phyloP scores from a whole-genome alignment of 2,329 filamentous ascomycete species.

The Aspergillus spinulosporus region DNA sequence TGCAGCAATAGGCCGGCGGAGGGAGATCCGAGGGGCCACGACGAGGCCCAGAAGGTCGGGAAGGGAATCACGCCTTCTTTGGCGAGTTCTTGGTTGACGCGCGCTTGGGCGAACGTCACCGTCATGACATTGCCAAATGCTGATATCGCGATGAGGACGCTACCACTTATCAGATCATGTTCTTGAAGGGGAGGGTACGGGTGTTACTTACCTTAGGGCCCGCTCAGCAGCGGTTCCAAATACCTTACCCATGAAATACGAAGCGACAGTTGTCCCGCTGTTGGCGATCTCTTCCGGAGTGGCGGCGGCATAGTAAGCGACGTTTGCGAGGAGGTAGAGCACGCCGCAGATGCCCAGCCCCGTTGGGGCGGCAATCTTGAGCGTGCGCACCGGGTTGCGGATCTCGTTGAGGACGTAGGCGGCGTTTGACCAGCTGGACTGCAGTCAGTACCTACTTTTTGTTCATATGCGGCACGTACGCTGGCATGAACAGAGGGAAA shows the following conservation, averaged over 20 bases:
- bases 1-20: constrained; percentile 20
- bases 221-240: constrained; percentile 1
- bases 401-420: constrained; percentile 53
- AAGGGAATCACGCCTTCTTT: constrained; percentile 29
- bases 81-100: constrained; percentile 27
- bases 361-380: constrained; percentile 54
- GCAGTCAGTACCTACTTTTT: not conserved
- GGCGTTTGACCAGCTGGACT: constrained; percentile 5
- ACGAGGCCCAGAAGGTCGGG: constrained; percentile 25
- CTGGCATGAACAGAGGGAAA: too few relatives aligned
- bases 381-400: constrained; percentile 54
- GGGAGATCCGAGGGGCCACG: constrained; percentile 25
- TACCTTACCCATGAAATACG: constrained; percentile 8
- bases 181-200: too few relatives aligned
- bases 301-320: constrained; percentile 44
- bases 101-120: constrained; percentile 21
- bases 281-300: not conserved
- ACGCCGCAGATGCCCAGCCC: constrained; percentile 53
- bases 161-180: too few relatives aligned
- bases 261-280: constrained; percentile 6
- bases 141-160: constrained; percentile 23
- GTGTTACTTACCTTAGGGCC: not conserved
- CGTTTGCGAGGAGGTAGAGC: constrained; percentile 56
- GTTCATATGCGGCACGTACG: too few relatives aligned
- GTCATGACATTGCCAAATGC: constrained; percentile 27